Evolutionary conservation across 1,139 yeast species (phyloP).

Genomic region (Pichia kudriavzevii): DNA sequence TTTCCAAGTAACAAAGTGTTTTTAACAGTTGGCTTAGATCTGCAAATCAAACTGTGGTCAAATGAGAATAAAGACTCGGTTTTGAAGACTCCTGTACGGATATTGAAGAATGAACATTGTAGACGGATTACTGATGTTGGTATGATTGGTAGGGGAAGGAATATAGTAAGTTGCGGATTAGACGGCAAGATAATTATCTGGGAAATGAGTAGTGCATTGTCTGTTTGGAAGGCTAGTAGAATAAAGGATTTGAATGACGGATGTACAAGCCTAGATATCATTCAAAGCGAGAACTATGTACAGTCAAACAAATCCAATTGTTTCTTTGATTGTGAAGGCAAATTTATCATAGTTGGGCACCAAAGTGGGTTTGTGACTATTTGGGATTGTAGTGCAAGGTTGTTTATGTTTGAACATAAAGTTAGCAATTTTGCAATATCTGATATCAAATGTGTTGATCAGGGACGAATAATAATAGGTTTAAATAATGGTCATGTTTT

Average conservation of each 20-base stretch:
- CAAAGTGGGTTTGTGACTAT: slow-evolving; percentile 36
- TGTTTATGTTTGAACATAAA: slow-evolving; percentile 19
- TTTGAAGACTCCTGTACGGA: slow-evolving; percentile 40
- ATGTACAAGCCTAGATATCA: slow-evolving; percentile 15
- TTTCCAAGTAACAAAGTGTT: slow-evolving; percentile 59
- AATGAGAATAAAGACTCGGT: slow-evolving; percentile 28
- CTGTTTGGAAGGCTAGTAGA: slow-evolving; percentile 33
- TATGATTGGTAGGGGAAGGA: slow-evolving; percentile 56
- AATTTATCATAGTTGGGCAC: slow-evolving; percentile 37
- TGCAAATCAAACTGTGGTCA: slow-evolving; percentile 49
- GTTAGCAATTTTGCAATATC: slow-evolving; percentile 5
- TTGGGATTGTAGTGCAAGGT: slow-evolving; percentile 31
- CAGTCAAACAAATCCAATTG: slow-evolving; percentile 14
- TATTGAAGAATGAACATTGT: slow-evolving; percentile 39
- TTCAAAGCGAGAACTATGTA: slow-evolving; percentile 16
- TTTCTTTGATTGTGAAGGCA: slow-evolving; percentile 20
- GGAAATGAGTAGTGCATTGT: slow-evolving; percentile 57
- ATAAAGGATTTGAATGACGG: slow-evolving; percentile 29
- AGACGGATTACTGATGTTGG: slow-evolving; percentile 38
- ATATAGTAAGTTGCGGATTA: slow-evolving; percentile 43
- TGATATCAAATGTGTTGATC: slow-evolving; percentile 3
- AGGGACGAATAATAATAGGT: slow-evolving; percentile 8
- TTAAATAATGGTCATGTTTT: slow-evolving; percentile 10
- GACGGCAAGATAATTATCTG: slow-evolving; percentile 54
- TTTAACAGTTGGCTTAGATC: slow-evolving; percentile 49